Conservation (phyloP, 2,329 filamentous ascomycete genomes). For the Fusarium sp. region DNA sequence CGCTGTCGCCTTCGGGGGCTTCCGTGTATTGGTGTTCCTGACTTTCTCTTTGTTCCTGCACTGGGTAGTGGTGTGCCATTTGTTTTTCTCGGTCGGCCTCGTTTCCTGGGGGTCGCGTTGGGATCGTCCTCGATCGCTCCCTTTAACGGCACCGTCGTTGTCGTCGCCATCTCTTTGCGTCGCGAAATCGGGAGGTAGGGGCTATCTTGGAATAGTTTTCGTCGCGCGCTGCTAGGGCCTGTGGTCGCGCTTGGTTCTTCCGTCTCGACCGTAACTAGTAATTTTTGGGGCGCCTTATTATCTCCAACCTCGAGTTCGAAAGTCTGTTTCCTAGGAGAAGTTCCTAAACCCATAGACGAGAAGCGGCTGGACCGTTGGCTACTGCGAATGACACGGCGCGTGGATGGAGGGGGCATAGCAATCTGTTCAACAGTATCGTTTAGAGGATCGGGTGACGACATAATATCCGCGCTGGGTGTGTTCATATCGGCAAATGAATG, state of each 20-base stretch:
- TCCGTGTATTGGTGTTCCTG: slow-evolving; percentile 59
- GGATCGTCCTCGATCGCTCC: slow-evolving; percentile 55
- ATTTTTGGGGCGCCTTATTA: slow-evolving; percentile 62
- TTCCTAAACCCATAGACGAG: slow-evolving; percentile 48
- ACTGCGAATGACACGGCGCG: slow-evolving; percentile 60
- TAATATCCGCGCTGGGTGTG: slow-evolving; percentile 57
- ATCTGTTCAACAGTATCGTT: slow-evolving; percentile 54
- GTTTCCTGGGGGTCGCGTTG: slow-evolving; percentile 55
- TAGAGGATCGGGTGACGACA: slow-evolving; percentile 66
- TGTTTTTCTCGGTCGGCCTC: slow-evolving; percentile 62
- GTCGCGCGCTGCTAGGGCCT: slow-evolving; percentile 51
- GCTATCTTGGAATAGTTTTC: slow-evolving; percentile 60
- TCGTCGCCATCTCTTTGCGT: slow-evolving; percentile 57
- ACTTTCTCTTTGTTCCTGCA: slow-evolving; percentile 58
- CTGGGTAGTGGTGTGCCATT: slow-evolving; percentile 65
- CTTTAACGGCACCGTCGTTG: slow-evolving; percentile 65
- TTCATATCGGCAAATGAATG: slow-evolving; percentile 52
- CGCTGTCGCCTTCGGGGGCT: slow-evolving; percentile 53
- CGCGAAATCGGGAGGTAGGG: slow-evolving; percentile 53
- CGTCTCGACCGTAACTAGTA: slow-evolving; percentile 68
- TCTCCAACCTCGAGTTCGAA: slow-evolving; percentile 69
- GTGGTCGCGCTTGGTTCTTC: slow-evolving; percentile 54
- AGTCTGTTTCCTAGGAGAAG: slow-evolving; percentile 67
- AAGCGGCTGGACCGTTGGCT: slow-evolving; percentile 58
- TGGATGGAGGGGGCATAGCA: slow-evolving; percentile 53